Percentiles rank a stretch among this genome's conserved stretches.
Evolutionary conservation across 2,329 filamentous ascomycete species (phyloP).

Genomic region (Trichoderma sp.): DNA sequence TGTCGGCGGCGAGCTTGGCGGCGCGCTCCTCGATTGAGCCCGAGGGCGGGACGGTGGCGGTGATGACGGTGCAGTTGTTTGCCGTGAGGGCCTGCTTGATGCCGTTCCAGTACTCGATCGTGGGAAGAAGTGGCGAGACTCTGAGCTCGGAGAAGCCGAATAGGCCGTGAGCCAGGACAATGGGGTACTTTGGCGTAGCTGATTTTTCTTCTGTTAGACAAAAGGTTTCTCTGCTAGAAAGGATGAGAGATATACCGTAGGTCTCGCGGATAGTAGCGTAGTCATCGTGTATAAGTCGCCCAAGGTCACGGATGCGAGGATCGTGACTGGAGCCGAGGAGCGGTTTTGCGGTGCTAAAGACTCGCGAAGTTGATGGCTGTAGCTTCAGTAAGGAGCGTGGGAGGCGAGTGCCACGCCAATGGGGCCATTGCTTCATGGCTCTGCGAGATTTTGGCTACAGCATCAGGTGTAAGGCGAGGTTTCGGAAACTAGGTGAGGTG

Average conservation of each 20-base stretch:
- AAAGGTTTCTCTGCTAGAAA: background rate
- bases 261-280: constrained; percentile 47
- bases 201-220: background rate
- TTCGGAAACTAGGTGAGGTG: background rate
- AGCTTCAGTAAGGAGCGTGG: constrained; percentile 12
- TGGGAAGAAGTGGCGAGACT: constrained; percentile 53
- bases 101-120: constrained; percentile 65
- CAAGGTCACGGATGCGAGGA: constrained; percentile 44
- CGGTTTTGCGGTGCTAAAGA: constrained; percentile 8
- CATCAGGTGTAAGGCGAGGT: background rate
- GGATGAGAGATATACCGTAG: constrained; percentile 42
- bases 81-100: constrained; percentile 59
- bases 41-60: constrained; percentile 62
- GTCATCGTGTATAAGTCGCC: constrained; percentile 47
- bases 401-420: background rate
- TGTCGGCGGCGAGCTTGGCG: constrained; percentile 55
- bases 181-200: constrained; percentile 61
- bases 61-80: constrained; percentile 58
- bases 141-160: constrained; percentile 64
- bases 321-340: constrained; percentile 37
- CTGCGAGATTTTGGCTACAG: background rate
- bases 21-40: constrained; percentile 63
- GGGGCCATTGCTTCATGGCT: constrained; percentile 20
- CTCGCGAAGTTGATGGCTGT: background rate
- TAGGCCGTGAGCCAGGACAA: constrained; percentile 66